A percentile compares a stretch with the other conserved stretches of the same genome.
phyloP scores from a whole-genome alignment of 73 alveolate genomes.

The Paramecium primaurelia region DNA sequence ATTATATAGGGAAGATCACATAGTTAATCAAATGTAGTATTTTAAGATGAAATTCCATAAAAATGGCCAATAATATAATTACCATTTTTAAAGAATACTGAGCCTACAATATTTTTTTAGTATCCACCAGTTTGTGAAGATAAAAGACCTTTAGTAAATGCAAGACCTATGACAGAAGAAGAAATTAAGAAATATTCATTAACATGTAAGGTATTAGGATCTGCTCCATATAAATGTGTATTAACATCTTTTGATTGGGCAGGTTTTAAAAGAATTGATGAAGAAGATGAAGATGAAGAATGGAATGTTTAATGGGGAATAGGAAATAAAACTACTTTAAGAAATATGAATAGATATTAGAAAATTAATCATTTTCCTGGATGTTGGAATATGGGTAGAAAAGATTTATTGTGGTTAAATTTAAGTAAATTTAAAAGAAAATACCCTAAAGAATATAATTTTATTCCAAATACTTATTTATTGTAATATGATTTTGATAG shows the following conservation, averaged over 20 bases:
- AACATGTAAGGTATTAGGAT: slow-evolving; percentile 48
- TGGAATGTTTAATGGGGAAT: slow-evolving; percentile 61
- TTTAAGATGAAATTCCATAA: not conserved
- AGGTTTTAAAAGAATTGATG: slow-evolving; percentile 53
- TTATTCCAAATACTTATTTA: slow-evolving; percentile 83
- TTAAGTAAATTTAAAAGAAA: slow-evolving; percentile 68
- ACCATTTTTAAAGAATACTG: not conserved
- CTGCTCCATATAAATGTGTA: slow-evolving; percentile 61
- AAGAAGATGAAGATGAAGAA: slow-evolving; percentile 55
- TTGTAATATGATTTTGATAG: slow-evolving; percentile 87
- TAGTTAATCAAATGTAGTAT: not conserved
- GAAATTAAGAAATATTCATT: slow-evolving; percentile 28
- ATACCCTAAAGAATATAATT: slow-evolving; percentile 74
- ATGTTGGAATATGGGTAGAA: slow-evolving; percentile 83
- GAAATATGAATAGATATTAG: slow-evolving; percentile 67
- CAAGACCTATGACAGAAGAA: slow-evolving; percentile 45
- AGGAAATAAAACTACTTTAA: slow-evolving; percentile 60
- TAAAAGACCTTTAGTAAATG: not conserved
- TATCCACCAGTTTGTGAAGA: slow-evolving; percentile 42
- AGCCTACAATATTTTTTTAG: slow-evolving; percentile 22
- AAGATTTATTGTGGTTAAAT: slow-evolving; percentile 80
- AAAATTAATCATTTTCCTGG: slow-evolving; percentile 90
- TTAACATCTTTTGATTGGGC: slow-evolving; percentile 56
- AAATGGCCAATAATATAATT: not conserved
- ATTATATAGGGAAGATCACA: slow-evolving; percentile 19